phyloP scores from a whole-genome alignment of 306 rosid genomes.

The Sesbania bispinosa region DNA sequence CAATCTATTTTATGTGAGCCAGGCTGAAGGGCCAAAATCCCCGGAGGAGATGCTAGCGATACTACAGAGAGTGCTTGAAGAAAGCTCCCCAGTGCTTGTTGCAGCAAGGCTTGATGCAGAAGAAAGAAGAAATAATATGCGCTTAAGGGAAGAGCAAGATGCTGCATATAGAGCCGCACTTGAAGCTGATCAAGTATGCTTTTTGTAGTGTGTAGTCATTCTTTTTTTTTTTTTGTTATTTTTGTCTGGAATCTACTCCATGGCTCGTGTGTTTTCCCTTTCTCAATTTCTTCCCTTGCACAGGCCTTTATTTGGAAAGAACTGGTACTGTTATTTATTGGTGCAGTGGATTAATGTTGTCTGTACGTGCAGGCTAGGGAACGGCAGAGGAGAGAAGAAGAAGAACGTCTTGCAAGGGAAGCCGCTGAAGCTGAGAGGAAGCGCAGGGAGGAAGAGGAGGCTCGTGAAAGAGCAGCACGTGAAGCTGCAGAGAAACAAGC shows the following conservation, averaged over 20 bases:
- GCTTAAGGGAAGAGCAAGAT: slow-evolving; percentile 98
- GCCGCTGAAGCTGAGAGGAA: slow-evolving; percentile 95
- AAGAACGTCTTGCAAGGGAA: slow-evolving; percentile 91
- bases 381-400: slow-evolving; percentile 80
- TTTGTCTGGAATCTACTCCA: not conserved
- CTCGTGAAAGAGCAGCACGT: slow-evolving; percentile 73
- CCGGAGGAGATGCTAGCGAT: slow-evolving; percentile 77
- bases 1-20: slow-evolving; percentile 29
- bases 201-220: not conserved
- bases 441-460: slow-evolving; percentile 86
- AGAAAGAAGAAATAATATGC: slow-evolving; percentile 73
- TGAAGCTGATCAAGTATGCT: slow-evolving; percentile 96
- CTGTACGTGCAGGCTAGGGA: slow-evolving; percentile 78
- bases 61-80: slow-evolving; percentile 88
- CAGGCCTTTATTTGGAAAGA: slow-evolving; percentile 12
- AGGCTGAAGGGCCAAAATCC: slow-evolving; percentile 91
- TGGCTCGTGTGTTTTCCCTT: slow-evolving; percentile 1
- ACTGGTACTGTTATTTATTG: slow-evolving; percentile 6
- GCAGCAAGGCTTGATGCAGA: slow-evolving; percentile 86
- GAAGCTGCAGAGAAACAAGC: slow-evolving; percentile 94
- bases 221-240: not conserved
- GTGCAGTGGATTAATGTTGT: slow-evolving; percentile 26
- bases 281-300: not conserved
- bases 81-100: slow-evolving; percentile 81
- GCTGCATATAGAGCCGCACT: slow-evolving; percentile 98